Conservation (phyloP, 2,329 filamentous ascomycete genomes). For the Apiospora sp. region DNA sequence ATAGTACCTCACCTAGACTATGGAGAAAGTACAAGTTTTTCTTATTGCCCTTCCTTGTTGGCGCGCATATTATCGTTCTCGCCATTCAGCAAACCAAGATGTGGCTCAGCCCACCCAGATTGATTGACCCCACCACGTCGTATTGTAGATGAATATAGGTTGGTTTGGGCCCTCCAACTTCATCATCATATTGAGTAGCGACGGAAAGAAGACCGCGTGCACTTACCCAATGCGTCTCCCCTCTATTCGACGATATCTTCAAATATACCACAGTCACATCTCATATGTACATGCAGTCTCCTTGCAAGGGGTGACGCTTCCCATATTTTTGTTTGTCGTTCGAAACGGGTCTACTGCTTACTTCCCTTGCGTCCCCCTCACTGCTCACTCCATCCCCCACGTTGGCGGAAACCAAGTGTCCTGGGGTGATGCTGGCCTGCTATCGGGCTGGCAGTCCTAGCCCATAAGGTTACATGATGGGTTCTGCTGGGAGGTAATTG, state of each 20-base stretch:
- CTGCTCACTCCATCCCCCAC: background rate
- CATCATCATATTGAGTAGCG: background rate
- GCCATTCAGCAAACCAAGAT: background rate
- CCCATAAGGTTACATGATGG: background rate
- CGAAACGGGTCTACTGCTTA: background rate
- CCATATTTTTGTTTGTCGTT: background rate
- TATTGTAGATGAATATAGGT: background rate
- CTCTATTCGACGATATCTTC: background rate
- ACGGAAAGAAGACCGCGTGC: background rate
- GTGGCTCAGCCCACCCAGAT: slow-evolving; percentile 10
- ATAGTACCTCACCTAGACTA: background rate
- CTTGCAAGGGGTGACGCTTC: background rate
- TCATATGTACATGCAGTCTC: background rate
- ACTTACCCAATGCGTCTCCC: slow-evolving; percentile 8
- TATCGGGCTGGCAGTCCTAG: background rate
- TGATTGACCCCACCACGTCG: background rate
- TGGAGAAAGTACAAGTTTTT: background rate
- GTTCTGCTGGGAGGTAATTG: background rate
- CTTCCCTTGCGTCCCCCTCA: slow-evolving; percentile 12
- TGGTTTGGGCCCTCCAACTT: background rate
- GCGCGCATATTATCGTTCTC: background rate
- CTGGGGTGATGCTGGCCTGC: background rate
- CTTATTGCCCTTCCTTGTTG: background rate
- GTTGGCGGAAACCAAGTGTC: background rate
- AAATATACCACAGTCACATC: background rate